Evolutionary conservation across 169 alveolate species (phyloP).

Genomic region (Neospora caninum): DNA sequence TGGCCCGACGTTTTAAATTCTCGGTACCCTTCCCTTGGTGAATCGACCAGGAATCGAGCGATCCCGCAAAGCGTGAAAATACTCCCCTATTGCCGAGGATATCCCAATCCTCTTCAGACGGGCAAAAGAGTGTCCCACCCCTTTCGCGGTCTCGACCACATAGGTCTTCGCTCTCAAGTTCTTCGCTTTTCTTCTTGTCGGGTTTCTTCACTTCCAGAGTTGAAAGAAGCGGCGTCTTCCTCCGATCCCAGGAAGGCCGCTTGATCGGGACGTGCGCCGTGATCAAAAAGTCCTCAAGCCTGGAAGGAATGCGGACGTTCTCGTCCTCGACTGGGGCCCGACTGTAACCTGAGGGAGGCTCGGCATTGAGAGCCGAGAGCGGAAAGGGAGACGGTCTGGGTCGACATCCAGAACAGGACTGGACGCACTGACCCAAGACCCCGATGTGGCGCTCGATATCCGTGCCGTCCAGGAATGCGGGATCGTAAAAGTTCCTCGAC

Average conservation of each 20-base stretch:
- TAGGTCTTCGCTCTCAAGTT: not conserved
- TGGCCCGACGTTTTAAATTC: not conserved
- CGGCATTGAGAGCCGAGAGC: not conserved
- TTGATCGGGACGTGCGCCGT: slow-evolving; percentile 1
- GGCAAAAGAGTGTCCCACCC: too few species aligned
- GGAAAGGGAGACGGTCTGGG: not conserved
- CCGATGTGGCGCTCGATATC: not conserved
- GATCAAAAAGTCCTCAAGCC: not conserved
- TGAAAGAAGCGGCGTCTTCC: slow-evolving; percentile 7
- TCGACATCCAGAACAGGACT: not conserved
- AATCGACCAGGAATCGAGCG: not conserved
- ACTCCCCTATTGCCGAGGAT: too few species aligned
- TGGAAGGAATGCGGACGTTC: slow-evolving; percentile 7
- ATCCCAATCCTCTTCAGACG: too few species aligned
- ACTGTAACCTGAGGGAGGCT: slow-evolving; percentile 17
- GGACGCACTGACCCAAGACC: not conserved
- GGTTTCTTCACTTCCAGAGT: slow-evolving; percentile 4
- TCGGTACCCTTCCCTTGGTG: not conserved
- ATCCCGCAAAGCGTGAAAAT: not conserved
- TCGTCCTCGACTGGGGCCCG: not conserved
- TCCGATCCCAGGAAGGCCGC: slow-evolving; percentile 29
- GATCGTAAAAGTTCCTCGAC: too few species aligned
- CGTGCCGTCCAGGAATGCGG: too few species aligned
- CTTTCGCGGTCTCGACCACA: not conserved
- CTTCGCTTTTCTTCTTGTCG: not conserved